A percentile compares a stretch with the other conserved stretches of the same genome.
These are phyloP conservation scores for Theileria parva DNA, from an alignment of 169 alveolate genomes.

Conservation along the genomic window DNA sequence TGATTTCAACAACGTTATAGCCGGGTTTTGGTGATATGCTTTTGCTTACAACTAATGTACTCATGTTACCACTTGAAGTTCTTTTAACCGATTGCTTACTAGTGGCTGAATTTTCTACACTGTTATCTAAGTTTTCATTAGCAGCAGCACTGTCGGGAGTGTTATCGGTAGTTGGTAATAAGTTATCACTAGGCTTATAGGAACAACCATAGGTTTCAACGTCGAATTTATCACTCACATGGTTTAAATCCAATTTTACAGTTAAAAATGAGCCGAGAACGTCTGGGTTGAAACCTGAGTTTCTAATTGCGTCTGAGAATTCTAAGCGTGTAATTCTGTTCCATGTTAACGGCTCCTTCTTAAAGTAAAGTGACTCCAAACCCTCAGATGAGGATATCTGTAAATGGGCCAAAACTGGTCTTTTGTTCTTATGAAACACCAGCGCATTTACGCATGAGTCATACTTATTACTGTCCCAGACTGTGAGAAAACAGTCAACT, in stretches of 20 bases:
- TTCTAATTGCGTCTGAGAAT: background rate
- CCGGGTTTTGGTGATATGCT: background rate
- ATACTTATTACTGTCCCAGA: constrained; percentile 14
- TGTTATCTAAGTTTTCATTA: background rate
- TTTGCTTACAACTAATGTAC: background rate
- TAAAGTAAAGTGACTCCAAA: background rate
- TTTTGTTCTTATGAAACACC: background rate
- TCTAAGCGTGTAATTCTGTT: constrained; percentile 5
- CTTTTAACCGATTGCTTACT: background rate
- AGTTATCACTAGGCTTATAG: background rate
- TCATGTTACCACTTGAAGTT: background rate
- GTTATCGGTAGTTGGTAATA: background rate
- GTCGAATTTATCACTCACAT: background rate
- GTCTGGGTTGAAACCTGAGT: background rate
- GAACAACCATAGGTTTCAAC: background rate
- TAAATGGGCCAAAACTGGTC: constrained; percentile 10
- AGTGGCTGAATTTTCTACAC: background rate
- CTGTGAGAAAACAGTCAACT: constrained; percentile 1
- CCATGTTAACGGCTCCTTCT: constrained; percentile 19
- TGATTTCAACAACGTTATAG: background rate
- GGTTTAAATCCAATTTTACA: background rate
- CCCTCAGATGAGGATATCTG: background rate
- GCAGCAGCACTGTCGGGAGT: background rate
- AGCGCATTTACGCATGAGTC: background rate
- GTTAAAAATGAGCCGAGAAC: background rate